These are phyloP conservation scores for Pestalotiopsis sp. DNA, from an alignment of 2,329 filamentous ascomycete species.

Conservation along the genomic window DNA sequence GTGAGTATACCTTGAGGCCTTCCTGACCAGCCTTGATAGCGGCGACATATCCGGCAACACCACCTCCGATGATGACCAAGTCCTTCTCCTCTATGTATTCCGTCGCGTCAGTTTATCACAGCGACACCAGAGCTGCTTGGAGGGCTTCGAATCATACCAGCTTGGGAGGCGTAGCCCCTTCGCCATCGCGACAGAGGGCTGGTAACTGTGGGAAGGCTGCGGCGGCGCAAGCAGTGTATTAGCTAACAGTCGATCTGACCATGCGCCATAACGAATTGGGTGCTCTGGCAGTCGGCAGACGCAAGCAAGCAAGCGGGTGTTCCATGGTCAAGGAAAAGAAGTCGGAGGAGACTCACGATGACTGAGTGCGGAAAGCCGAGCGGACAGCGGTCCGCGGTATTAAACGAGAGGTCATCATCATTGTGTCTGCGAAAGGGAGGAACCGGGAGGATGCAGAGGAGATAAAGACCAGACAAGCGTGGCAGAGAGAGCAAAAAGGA, in stretches of 20 bases:
- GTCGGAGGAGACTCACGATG: conserved; percentile 46
- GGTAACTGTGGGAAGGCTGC: conserved; percentile 50
- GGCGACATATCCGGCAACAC: conserved; percentile 97
- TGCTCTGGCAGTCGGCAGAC: conserved; percentile 13
- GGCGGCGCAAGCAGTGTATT: not conserved
- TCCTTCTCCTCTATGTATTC: conserved; percentile 85
- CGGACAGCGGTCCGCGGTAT: conserved; percentile 60
- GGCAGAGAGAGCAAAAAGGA: not conserved
- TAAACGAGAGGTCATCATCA: conserved; percentile 65
- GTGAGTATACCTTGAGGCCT: conserved; percentile 77
- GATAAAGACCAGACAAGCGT: no score
- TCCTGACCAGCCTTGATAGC: conserved; percentile 99
- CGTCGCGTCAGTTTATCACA: conserved; percentile 44
- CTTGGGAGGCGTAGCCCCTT: conserved; percentile 60
- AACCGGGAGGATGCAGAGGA: conserved; percentile 9
- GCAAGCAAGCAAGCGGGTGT: conserved; percentile 13
- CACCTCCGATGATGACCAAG: conserved; percentile 95
- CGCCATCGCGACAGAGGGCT: conserved; percentile 55
- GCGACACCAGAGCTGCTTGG: conserved; percentile 35
- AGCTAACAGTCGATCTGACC: not conserved
- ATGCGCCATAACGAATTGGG: not conserved
- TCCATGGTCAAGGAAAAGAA: not conserved
- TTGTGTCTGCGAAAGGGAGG: conserved; percentile 37
- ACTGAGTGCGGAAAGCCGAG: conserved; percentile 54
- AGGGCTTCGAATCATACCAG: conserved; percentile 41